These are phyloP conservation scores for Nicotiana paniculata DNA, from an alignment of 257 asterid species.

Conservation along the genomic window DNA sequence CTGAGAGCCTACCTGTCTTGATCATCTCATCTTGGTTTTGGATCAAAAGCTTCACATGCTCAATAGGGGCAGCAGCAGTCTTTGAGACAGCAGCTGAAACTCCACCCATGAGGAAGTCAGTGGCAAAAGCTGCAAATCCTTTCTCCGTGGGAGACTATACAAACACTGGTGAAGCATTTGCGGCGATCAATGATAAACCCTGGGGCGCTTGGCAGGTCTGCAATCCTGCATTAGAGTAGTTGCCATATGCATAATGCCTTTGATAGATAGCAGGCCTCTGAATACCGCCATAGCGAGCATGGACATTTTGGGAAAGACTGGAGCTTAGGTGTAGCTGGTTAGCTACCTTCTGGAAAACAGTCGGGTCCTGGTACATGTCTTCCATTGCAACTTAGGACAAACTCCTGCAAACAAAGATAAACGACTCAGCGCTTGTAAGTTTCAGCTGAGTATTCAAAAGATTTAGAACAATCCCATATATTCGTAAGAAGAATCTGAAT, in stretches of 20 bases:
- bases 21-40: too few relatives aligned
- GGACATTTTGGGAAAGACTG: background rate
- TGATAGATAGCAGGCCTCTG: constrained; percentile 10
- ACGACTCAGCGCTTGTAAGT: background rate
- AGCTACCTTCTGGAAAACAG: constrained; percentile 16
- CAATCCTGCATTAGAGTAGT: constrained; percentile 17
- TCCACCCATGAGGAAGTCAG: too few relatives aligned
- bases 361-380: constrained; percentile 12
- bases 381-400: constrained; percentile 4
- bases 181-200: constrained; percentile 9
- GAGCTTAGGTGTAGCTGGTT: constrained; percentile 7
- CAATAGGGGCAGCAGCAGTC: too few relatives aligned
- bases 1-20: constrained; percentile 18
- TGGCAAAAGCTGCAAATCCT: too few relatives aligned
- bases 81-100: too few relatives aligned
- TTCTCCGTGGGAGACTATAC: constrained; percentile 12
- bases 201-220: constrained; percentile 2
- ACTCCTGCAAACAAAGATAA: background rate
- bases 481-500: background rate
- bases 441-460: background rate
- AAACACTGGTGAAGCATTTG: constrained; percentile 19
- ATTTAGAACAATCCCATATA: background rate
- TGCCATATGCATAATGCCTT: constrained; percentile 11
- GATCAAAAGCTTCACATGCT: too few relatives aligned
- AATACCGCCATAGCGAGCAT: constrained; percentile 10